phyloP scores from a whole-genome alignment of 2,329 filamentous ascomycete genomes.

The Domatiomyces catenatus region DNA sequence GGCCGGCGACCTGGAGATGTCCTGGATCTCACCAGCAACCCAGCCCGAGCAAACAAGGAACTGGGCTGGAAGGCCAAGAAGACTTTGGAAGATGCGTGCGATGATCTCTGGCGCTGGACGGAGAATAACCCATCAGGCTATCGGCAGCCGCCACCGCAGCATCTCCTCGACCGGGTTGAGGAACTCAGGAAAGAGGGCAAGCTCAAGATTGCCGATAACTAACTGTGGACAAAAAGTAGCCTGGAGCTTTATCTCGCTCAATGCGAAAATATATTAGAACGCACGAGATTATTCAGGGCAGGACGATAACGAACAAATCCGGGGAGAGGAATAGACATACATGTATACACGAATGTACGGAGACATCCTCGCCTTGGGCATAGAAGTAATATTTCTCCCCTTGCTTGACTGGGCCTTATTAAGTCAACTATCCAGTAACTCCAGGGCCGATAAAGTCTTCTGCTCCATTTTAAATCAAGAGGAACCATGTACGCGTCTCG shows the following conservation, averaged over 20 bases:
- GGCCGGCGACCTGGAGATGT: slow-evolving; percentile 76
- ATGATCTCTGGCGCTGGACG: slow-evolving; percentile 93
- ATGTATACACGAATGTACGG: not conserved
- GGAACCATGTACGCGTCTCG: not conserved
- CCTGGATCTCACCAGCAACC: slow-evolving; percentile 85
- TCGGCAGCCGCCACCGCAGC: slow-evolving; percentile 72
- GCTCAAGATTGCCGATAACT: slow-evolving; percentile 1
- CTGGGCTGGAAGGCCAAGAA: slow-evolving; percentile 82
- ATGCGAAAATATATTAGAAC: not conserved
- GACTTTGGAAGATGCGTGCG: slow-evolving; percentile 82
- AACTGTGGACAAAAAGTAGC: not conserved
- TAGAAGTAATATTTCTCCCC: not conserved
- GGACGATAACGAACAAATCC: not conserved
- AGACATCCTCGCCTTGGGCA: not conserved
- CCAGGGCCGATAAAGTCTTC: not conserved
- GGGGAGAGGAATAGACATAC: not conserved
- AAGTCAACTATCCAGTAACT: not conserved
- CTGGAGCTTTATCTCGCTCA: no score
- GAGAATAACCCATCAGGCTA: slow-evolving; percentile 94
- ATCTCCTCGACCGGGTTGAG: slow-evolving; percentile 55
- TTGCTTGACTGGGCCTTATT: not conserved
- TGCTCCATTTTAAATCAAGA: not conserved
- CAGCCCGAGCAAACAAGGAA: slow-evolving; percentile 71
- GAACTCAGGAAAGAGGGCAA: slow-evolving; percentile 9
- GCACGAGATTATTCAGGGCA: not conserved